Evolutionary conservation across 805 yeast species (phyloP), one percentile per base, ranked within the genome.

Genomic region (Kuraishia borneana): DNA sequence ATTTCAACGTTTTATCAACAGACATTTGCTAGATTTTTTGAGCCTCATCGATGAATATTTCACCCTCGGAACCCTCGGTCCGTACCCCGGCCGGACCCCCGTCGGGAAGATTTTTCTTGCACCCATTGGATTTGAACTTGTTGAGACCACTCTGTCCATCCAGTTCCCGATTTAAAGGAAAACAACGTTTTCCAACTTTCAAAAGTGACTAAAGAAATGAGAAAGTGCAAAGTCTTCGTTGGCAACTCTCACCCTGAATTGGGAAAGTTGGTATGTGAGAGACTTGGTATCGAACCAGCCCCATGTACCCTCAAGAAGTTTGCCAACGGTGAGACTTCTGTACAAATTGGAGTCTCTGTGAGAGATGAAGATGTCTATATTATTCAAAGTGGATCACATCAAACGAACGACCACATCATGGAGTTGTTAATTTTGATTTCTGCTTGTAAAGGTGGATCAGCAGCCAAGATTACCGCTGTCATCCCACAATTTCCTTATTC

Each of bases 401-500:
- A 79, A 35, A 70, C 68, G 56, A 92, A 92, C 51, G 97, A 92
- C 51, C 92, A 85, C 51, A 84, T 92, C 39, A 92, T 92, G 98
- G 99, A 92, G 60, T 63, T 92, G 43, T 68, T 92, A 51, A 89
- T 94, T 40, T 68, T 92, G 47, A 88, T 92, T 30, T 79, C 94
- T 32, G 98, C 97, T 34, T 89, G 97, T 59, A 77, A 88, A 47
- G 96, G 96, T 40, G 99, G 98, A 7, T 84, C 96, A 9, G 99
- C 99, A n/a, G 81, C 83, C 48, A 87, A 87, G 54, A 87, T 92
- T 56, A 92, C 89, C 8, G 96, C 96, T 7, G 98, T 92, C 21
- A 78, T 92, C 35, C 99, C 99, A 2, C 94, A 87, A 58, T 94
- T 89, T 56, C 98, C 98, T 22, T 92, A 92, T 63, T 84, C 96